Conservation (phyloP, 1,139 yeast species). For the Magnusiomyces paraingens region DNA sequence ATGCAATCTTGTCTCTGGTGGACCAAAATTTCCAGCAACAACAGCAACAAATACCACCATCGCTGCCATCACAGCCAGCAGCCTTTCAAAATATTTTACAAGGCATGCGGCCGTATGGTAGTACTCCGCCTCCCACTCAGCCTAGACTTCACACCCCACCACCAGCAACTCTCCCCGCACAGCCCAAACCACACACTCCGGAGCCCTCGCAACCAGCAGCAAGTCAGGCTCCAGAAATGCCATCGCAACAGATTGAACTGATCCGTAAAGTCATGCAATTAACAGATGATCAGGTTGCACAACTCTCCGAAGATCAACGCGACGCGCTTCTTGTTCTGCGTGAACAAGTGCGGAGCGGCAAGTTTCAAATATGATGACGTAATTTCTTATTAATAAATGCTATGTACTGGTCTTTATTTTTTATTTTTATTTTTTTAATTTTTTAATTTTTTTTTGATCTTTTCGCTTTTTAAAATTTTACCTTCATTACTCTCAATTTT, state of each 20-base stretch:
- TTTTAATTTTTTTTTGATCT: background rate
- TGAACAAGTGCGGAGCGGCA: constrained; percentile 28
- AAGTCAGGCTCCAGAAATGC: background rate
- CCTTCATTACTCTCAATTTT: background rate
- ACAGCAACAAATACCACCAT: constrained; percentile 7
- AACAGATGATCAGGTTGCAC: constrained; percentile 55
- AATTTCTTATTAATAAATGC: background rate
- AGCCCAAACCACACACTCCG: background rate
- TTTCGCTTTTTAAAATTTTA: background rate
- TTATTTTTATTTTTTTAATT: background rate
- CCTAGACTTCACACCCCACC: background rate
- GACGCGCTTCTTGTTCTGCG: constrained; percentile 27
- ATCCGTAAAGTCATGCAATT: constrained; percentile 48
- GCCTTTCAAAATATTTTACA: background rate
- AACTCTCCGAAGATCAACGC: constrained; percentile 54
- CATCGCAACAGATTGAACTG: constrained; percentile 31
- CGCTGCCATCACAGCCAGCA: constrained; percentile 6
- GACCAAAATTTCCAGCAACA: constrained; percentile 7
- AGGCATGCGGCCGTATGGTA: background rate
- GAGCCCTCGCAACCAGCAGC: background rate
- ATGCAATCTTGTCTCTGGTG: constrained; percentile 39
- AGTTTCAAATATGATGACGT: constrained; percentile 20
- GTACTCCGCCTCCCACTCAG: no score
- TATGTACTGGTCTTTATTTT: background rate
- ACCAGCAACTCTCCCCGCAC: background rate